Evolutionary conservation across 202 grass and related monocot genomes (phyloP).

Genomic region (Cymbopogon flexuosus): DNA sequence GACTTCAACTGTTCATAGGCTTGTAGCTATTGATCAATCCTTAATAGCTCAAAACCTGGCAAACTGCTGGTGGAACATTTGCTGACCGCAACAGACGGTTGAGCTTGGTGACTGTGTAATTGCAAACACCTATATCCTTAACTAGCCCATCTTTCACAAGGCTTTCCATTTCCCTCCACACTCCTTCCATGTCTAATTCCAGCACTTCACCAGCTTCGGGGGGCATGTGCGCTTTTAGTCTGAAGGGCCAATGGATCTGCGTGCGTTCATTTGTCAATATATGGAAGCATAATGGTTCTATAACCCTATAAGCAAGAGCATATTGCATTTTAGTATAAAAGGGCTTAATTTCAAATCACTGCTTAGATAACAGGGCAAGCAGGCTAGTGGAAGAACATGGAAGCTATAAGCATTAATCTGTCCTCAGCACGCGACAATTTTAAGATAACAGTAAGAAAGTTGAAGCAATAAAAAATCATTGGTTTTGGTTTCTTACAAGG

Average conservation of each 20-base stretch:
- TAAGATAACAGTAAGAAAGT: not conserved
- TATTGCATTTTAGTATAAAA: not conserved
- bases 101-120: slow-evolving; percentile 62
- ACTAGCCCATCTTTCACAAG: slow-evolving; percentile 60
- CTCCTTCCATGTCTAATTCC: slow-evolving; percentile 78
- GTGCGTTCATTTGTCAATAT: slow-evolving; percentile 16
- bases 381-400: not conserved
- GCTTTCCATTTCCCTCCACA: slow-evolving; percentile 79
- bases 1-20: not conserved
- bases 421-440: not conserved
- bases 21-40: not conserved
- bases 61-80: slow-evolving; percentile 50
- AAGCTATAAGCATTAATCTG: not conserved
- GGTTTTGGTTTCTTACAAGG: slow-evolving; percentile 37
- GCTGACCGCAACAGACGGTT: slow-evolving; percentile 47
- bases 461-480: not conserved
- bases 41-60: slow-evolving; percentile 50
- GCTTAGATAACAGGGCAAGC: not conserved
- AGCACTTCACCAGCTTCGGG: slow-evolving; percentile 58
- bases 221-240: slow-evolving; percentile 59
- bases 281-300: not conserved
- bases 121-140: slow-evolving; percentile 64
- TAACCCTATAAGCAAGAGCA: not conserved
- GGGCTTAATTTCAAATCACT: not conserved
- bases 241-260: slow-evolving; percentile 77